Conservation (phyloP, 257 asterid species). For the Fraxinus quadrangulata region DNA sequence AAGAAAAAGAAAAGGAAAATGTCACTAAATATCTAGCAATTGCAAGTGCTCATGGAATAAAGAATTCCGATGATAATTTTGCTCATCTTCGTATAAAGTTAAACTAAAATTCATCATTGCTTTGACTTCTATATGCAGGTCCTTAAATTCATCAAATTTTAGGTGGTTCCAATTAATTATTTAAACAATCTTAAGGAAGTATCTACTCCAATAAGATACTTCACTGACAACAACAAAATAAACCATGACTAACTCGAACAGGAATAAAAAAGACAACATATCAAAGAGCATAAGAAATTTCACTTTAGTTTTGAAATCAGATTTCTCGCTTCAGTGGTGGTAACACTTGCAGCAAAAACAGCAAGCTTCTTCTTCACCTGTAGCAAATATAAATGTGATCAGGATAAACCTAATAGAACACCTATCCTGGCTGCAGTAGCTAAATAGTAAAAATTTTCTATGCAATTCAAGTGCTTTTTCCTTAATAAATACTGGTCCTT, state of each 20-base stretch:
- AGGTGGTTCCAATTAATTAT: not conserved
- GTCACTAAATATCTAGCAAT: not conserved
- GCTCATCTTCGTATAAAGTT: not conserved
- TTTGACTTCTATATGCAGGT: not conserved
- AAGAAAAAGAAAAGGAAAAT: not conserved
- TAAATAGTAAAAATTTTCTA: not conserved
- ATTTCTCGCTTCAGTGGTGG: constrained; percentile 50
- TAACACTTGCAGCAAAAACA: constrained; percentile 58
- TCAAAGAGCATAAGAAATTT: constrained; percentile 18
- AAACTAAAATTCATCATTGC: not conserved
- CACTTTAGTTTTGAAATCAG: constrained; percentile 39
- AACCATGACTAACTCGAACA: not conserved
- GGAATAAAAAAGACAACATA: not conserved
- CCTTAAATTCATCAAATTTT: constrained; percentile 2
- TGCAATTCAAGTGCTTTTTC: not conserved
- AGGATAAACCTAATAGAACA: not conserved
- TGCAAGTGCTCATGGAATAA: not conserved
- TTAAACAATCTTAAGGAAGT: not conserved
- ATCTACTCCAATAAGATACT: not conserved
- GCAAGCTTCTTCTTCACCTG: constrained; percentile 78
- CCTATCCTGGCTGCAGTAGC: not conserved
- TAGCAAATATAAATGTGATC: constrained; percentile 4
- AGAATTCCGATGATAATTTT: not conserved
- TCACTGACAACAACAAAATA: not conserved
- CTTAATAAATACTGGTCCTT: not conserved